Conservation (phyloP, 108 stramenopile species). For the Fragilariopsis cylindrus region DNA sequence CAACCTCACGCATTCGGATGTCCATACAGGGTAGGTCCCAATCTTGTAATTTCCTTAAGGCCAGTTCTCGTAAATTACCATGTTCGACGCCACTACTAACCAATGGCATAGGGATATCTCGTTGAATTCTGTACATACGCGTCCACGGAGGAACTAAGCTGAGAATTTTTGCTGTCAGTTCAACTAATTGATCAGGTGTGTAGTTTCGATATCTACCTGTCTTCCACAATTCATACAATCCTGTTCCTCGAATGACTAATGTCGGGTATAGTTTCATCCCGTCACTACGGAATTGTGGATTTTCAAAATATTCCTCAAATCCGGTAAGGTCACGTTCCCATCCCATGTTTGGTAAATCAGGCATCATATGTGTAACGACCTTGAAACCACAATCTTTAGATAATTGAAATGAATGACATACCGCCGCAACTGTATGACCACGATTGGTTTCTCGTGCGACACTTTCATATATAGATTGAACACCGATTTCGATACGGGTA, state of each 20-base stretch:
- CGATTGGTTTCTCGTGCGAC: constrained; percentile 95
- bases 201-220: constrained; percentile 93
- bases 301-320: constrained; percentile 92
- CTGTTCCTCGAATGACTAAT: constrained; percentile 95
- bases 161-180: constrained; percentile 87
- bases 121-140: constrained; percentile 93
- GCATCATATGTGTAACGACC: constrained; percentile 98
- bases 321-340: constrained; percentile 90
- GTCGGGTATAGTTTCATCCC: constrained; percentile 96
- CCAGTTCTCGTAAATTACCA: constrained; percentile 91
- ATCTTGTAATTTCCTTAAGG: constrained; percentile 84
- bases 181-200: constrained; percentile 93
- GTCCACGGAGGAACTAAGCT: constrained; percentile 96
- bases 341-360: constrained; percentile 94
- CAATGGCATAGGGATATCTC: constrained; percentile 97
- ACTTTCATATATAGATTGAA: constrained; percentile 93
- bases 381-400: constrained; percentile 97
- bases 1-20: constrained; percentile 93
- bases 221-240: constrained; percentile 95
- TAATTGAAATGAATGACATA: constrained; percentile 90
- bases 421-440: constrained; percentile 92
- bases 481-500: constrained; percentile 97
- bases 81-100: constrained; percentile 94
- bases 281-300: constrained; percentile 91
- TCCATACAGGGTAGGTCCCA: constrained; percentile 89